A percentile compares a stretch with the other conserved stretches of the same genome.
Conservation (phyloP, 1,284 basidiomycete species). For the Tausonia pullulans region DNA sequence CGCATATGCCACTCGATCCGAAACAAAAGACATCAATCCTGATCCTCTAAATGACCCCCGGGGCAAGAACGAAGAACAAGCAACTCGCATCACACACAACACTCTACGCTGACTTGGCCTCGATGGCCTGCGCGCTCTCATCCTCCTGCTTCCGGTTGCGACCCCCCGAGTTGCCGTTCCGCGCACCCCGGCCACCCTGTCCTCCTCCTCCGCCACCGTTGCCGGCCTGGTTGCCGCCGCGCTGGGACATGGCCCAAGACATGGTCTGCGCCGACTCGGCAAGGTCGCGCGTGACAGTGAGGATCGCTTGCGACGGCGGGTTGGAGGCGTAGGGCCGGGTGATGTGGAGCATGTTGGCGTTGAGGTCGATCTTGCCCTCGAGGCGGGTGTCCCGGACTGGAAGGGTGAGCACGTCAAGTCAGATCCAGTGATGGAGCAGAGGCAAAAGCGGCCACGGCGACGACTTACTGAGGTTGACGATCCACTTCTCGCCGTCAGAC, state of each 20-base stretch:
- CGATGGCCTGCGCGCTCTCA: slow-evolving; percentile 10
- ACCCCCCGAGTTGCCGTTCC: neutral
- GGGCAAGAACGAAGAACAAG: too few relatives aligned
- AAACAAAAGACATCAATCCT: too few relatives aligned
- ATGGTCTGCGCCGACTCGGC: slow-evolving; percentile 21
- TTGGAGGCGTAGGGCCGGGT: slow-evolving; percentile 69
- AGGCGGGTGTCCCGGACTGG: slow-evolving; percentile 75
- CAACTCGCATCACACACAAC: neutral
- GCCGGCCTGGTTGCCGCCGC: slow-evolving; percentile 21
- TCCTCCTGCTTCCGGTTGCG: neutral
- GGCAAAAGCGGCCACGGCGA: too few relatives aligned
- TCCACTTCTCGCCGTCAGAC: slow-evolving; percentile 98
- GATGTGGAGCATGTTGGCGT: slow-evolving; percentile 95
- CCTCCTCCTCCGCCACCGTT: slow-evolving; percentile 9
- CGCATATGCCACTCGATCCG: too few relatives aligned
- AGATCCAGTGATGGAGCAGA: too few relatives aligned
- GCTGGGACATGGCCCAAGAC: slow-evolving; percentile 19
- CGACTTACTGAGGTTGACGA: slow-evolving; percentile 68
- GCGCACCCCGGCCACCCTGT: neutral
- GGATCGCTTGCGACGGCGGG: slow-evolving; percentile 77
- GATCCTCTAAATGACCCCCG: too few relatives aligned
- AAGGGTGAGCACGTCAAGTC: too few relatives aligned
- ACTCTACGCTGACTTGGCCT: slow-evolving; percentile 6
- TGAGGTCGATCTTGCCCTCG: slow-evolving; percentile 93
- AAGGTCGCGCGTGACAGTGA: slow-evolving; percentile 89